phyloP scores from a whole-genome alignment of 371 early-diverging fungal species.

The Syncephalastrum racemosum region DNA sequence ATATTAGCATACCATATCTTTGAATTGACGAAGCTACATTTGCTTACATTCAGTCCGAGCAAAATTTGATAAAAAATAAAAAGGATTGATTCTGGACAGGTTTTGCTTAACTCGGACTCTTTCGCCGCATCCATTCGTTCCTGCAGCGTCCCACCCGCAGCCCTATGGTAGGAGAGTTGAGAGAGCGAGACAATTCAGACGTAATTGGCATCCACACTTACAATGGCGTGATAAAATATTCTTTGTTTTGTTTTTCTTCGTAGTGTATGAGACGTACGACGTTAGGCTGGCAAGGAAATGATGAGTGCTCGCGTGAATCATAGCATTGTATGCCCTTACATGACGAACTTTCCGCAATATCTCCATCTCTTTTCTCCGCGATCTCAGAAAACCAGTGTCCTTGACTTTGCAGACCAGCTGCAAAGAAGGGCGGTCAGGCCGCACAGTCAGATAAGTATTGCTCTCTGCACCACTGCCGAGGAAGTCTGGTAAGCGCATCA shows the following conservation, averaged over 20 bases:
- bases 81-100: no score
- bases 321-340: slow-evolving; percentile 4
- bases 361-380: slow-evolving; percentile 1
- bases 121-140: neutral
- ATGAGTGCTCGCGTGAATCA: neutral
- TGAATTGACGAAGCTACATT: neutral
- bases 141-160: neutral
- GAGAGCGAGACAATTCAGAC: neutral
- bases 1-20: no score
- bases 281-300: neutral
- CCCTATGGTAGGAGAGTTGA: neutral
- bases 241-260: neutral
- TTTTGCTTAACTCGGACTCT: neutral
- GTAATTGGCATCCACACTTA: neutral
- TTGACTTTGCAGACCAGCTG: slow-evolving; percentile 11
- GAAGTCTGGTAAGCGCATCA: no score
- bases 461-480: no score
- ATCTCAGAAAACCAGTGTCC: neutral
- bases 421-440: no score
- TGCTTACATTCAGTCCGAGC: slow-evolving; percentile 4
- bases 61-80: slow-evolving; percentile 8
- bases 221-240: slow-evolving; percentile 10
- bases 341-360: neutral
- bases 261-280: neutral
- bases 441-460: no score